Evolutionary conservation across 768 basidiomycete species (phyloP).

Genomic region (Tulasnella sp.): DNA sequence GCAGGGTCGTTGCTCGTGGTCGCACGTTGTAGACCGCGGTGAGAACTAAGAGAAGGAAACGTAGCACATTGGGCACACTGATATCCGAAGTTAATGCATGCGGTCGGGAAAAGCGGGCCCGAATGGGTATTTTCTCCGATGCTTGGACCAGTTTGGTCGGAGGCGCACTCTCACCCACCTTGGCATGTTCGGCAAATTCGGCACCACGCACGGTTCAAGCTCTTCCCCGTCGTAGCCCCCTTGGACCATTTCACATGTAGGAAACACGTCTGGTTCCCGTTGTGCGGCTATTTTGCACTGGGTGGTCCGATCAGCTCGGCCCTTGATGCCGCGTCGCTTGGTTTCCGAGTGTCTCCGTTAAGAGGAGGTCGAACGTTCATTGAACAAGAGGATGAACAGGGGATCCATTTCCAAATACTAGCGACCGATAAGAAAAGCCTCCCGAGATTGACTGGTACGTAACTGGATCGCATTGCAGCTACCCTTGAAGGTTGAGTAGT

Average conservation of each 20-base stretch:
- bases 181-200: not conserved
- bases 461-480: not conserved
- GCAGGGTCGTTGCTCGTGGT: not conserved
- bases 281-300: not conserved
- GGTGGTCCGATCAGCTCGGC: not conserved
- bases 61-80: conserved; percentile 4
- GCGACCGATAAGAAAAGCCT: not conserved
- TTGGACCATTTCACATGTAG: not conserved
- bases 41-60: not conserved
- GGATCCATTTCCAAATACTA: not conserved
- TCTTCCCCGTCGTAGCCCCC: too few relatives aligned
- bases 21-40: not conserved
- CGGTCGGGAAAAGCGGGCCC: not conserved
- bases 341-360: not conserved
- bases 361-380: not conserved
- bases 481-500: not conserved
- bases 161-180: not conserved
- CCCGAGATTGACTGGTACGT: too few relatives aligned
- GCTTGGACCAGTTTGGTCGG: not conserved
- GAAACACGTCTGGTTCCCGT: not conserved
- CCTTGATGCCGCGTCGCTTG: not conserved
- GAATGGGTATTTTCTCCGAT: not conserved
- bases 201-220: not conserved
- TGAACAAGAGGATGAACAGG: not conserved
- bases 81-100: conserved; percentile 1